Evolutionary conservation across 2,329 filamentous ascomycete genomes (phyloP), one percentile per base, ranked within the genome.

Genomic region (Aplosporella prunicola): DNA sequence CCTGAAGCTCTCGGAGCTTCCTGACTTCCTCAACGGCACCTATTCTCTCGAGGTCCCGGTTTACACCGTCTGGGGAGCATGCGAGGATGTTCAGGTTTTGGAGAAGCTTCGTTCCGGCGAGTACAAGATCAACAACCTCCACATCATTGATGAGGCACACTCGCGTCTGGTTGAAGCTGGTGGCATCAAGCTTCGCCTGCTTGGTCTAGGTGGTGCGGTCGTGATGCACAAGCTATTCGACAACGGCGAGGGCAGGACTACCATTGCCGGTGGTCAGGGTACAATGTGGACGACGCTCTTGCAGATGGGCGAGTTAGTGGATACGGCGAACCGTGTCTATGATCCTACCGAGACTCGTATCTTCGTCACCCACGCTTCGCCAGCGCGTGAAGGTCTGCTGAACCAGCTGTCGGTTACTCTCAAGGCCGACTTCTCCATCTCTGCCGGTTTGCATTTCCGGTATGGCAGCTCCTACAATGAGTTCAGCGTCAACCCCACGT

Each of bases 211-310:
- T 47, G 91, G 91, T 52, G 91, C 91, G 5, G 89, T 98, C 5
- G 91, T 98, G 43, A 98, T 98, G 87, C 91, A 98, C 72, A 98
- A 98, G 72, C 76, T 98, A 13, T 98, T 98, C 55, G 91, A 98
- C 62, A 98, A 98, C 50, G 91, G 91, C 38, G 91, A 98, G 57
- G 91, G 91, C 43, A 80, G 89, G 62, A 98, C 91, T 34, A 98
- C 93, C 2, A 98, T 98, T 62, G 91, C 91, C 15, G 91, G 91
- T 57, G 91, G 91, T 14, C 91, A 98, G 62, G 91, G 91, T 44
- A 98, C 91, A 30, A 98, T 98, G 91, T 98, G 91, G 91, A 98
- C 91, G 6, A 98, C 91, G 5, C 69, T 98, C 20, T 66, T 98
- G 47, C 91, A 98, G 64, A 98, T 98, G 82, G 91, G 91, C 36